Percentiles rank a stretch among this genome's conserved stretches.
Conservation (phyloP, 2,329 filamentous ascomycete genomes). For the Diplodia scrobiculata region DNA sequence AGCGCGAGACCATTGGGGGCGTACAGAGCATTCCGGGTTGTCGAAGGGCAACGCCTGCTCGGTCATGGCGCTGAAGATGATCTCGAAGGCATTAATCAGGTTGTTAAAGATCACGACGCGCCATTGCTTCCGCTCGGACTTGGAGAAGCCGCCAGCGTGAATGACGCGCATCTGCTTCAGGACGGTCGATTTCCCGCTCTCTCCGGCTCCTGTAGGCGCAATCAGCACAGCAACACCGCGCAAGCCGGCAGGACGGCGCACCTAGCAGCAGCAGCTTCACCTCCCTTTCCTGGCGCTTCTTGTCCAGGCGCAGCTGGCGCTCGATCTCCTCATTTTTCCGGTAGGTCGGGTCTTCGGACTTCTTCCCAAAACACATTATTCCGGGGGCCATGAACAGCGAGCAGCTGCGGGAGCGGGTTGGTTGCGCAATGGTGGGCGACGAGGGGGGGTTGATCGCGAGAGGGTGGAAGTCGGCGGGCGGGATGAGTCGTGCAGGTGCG, state of each 20-base stretch:
- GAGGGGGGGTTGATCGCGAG: slow-evolving; percentile 4
- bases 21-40: slow-evolving; percentile 74
- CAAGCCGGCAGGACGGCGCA: slow-evolving; percentile 51
- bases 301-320: slow-evolving; percentile 79
- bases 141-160: slow-evolving; percentile 87
- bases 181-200: slow-evolving; percentile 94
- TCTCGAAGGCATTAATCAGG: slow-evolving; percentile 86
- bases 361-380: slow-evolving; percentile 57
- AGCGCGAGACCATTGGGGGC: slow-evolving; percentile 27
- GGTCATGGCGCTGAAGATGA: slow-evolving; percentile 87
- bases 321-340: slow-evolving; percentile 73
- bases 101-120: slow-evolving; percentile 96
- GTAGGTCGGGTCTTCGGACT: slow-evolving; percentile 52
- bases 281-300: slow-evolving; percentile 81
- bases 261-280: slow-evolving; percentile 93
- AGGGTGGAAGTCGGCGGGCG: neutral
- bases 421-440: slow-evolving; percentile 5
- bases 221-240: slow-evolving; percentile 6
- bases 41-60: slow-evolving; percentile 80
- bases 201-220: slow-evolving; percentile 74
- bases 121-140: slow-evolving; percentile 87
- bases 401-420: slow-evolving; percentile 3
- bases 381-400: slow-evolving; percentile 32
- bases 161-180: slow-evolving; percentile 99
- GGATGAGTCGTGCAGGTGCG: neutral